Evolutionary conservation across 257 asterid species (phyloP), one percentile per base, ranked within the genome.

Genomic region (Gentiana straminea): DNA sequence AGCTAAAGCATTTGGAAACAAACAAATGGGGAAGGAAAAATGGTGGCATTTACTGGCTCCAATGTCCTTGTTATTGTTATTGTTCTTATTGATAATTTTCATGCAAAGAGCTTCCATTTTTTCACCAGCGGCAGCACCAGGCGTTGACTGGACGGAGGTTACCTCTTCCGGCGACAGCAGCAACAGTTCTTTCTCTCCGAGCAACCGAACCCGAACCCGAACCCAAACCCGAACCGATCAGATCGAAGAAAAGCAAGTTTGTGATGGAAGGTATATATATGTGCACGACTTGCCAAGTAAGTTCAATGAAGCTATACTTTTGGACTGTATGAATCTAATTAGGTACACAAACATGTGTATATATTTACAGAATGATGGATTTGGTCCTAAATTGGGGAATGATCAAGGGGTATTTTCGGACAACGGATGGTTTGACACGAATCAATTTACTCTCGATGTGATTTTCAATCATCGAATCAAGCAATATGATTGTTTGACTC

Each of bases 401-500:
- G 52, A 7, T 10, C 51, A 58, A 44, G 62, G 62, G 1, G 49
- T 41, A 38, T 58, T 58, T 13, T 58, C 62, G 4, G 36, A 41
- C 33, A 58, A 13, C 2, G 62, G 62, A 58, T 58, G 62, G 62
- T 58, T 41, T 32, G 62, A 35, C 47, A 58, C 62, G 24, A 39
- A 58, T 24, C 62, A 58, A 33, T 58, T 58, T 41, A 39, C 62
- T 24, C 41, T 58, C 15, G 62, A 58, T 44, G 62, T 58, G 24
- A 58, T 58, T 7, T 58, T 58, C 34, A 39, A 51, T 32, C 45
- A 58, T 58, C 32, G 62, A 24, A 58, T 58, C 51, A 58, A 44
- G 52, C 62, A 44, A 24, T 58, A 58, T 32, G 62, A 58, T 36
- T 58, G 62, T 41, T 58, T 58, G 52, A 58, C 62, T 43, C 45